Conservation (phyloP, 202 grass and related monocot genomes). For the Carex arenaria region DNA sequence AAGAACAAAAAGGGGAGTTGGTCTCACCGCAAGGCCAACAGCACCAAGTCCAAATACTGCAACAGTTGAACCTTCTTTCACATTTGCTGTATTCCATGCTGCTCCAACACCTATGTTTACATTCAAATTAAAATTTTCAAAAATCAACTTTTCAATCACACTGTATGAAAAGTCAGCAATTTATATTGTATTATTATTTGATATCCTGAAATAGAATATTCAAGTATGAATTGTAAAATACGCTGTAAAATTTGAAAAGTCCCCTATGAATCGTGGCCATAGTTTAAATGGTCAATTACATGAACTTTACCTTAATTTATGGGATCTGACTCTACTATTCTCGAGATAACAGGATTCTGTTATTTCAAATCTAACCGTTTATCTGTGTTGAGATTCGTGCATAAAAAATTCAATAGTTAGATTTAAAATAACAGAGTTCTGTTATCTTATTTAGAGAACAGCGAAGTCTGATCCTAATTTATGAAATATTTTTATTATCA, state of each 20-base stretch:
- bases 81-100: conserved; percentile 82
- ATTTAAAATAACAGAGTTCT: no score
- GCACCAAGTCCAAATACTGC: conserved; percentile 83
- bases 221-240: background rate
- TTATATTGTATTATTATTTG: background rate
- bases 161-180: background rate
- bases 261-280: background rate
- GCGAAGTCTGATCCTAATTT: background rate
- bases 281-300: background rate
- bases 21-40: conserved; percentile 69
- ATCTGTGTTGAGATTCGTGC: no score
- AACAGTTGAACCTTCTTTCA: conserved; percentile 48
- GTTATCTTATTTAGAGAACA: no score
- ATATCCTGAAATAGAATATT: background rate
- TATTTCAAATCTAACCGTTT: no score
- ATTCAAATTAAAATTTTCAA: background rate
- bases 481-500: background rate
- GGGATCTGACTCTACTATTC: no score
- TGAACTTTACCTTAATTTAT: background rate
- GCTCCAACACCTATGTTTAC: conserved; percentile 61
- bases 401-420: no score
- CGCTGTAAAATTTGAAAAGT: background rate
- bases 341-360: no score
- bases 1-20: background rate
- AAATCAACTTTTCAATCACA: background rate